phyloP scores from a whole-genome alignment of 139 green algal genomes.

The Pleodorina starrii region DNA sequence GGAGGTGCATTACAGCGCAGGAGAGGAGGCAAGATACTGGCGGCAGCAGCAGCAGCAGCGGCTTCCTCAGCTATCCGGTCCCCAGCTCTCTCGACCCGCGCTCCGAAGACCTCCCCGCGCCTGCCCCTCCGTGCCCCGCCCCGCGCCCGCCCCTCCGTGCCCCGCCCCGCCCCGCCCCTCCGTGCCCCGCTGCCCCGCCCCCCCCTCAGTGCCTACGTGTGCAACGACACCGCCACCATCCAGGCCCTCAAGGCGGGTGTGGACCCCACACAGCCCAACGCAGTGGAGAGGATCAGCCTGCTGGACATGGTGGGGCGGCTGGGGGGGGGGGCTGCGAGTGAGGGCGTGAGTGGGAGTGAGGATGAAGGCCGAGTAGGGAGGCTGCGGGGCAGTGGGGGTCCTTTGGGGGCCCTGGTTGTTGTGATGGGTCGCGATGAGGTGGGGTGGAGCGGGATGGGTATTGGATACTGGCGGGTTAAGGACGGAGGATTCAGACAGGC shows the following conservation, averaged over 20 bases:
- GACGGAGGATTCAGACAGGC: too few relatives aligned
- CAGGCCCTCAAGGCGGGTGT: constrained; percentile 3
- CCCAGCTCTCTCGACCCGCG: too few relatives aligned
- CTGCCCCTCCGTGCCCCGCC: background rate
- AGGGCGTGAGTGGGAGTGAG: background rate
- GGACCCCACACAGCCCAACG: constrained; percentile 36
- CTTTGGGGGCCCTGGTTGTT: too few relatives aligned
- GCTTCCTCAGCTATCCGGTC: too few relatives aligned
- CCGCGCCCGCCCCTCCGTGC: background rate
- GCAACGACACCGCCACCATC: constrained; percentile 22
- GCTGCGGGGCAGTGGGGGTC: too few relatives aligned
- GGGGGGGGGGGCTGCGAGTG: background rate
- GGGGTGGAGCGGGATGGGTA: background rate
- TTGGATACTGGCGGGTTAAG: too few relatives aligned
- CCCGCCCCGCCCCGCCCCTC: background rate
- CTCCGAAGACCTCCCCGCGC: background rate
- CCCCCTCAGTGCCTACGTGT: constrained; percentile 13
- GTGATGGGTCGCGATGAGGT: background rate
- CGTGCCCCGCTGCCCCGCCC: background rate
- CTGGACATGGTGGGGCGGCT: constrained; percentile 15
- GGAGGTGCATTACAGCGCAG: too few relatives aligned
- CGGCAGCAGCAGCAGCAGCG: too few relatives aligned
- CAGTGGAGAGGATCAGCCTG: constrained; percentile 24
- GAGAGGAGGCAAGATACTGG: too few relatives aligned
- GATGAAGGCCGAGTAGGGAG: background rate